Base-by-base conservation (phyloP, 805 yeast genomes). In the Spathaspora gorwiae region DNA sequence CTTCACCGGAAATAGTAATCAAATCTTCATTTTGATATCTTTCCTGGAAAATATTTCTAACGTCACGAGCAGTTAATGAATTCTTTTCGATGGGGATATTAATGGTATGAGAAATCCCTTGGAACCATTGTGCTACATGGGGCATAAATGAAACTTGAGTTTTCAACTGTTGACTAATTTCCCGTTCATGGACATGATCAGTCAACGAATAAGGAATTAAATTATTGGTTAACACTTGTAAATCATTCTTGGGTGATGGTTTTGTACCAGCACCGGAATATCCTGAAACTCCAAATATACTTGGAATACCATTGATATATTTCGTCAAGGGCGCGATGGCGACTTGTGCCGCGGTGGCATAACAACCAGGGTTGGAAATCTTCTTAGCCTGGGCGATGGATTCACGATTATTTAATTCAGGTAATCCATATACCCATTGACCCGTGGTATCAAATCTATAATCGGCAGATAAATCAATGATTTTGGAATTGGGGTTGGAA, bases 201-300 rank as follows among this genome's bases (percentile, higher is more conserved):
- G 99, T 94, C 58, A 94, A 76, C 5, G 97, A 83, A 71, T 94
- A 94, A 47, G 99, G 98, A 59, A 94, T 87, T 62, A 94, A 72
- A 70, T 94, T 94, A 69, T 94, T 80, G 49, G 72, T 68, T 62
- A 94, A 75, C 60, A 82, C 74, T 47, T 81, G 75, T 41, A 85
- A 71, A 63, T 94, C 97, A 62, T 94, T 94, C 72, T 90, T 90
- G 50, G 96, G 96, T 11, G 96, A 87, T 47, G 99, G 99, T 70
- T 95, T 94, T 34, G 99, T 90, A 53, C 99, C 99, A 9, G 99
- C 99, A 48, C 99, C 99, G 10, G 99, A 94, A 65, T 92, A 94
- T 41, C 99, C 99, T 40, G 97, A 88, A 31, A 94, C 94, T 61
- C 99, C 99, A 62, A 94, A 94, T 10, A 92, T 76, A 3, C 89